Evolutionary conservation across 1,284 basidiomycete genomes (phyloP).

Genomic region (Microbotryum silenes-acaulis): DNA sequence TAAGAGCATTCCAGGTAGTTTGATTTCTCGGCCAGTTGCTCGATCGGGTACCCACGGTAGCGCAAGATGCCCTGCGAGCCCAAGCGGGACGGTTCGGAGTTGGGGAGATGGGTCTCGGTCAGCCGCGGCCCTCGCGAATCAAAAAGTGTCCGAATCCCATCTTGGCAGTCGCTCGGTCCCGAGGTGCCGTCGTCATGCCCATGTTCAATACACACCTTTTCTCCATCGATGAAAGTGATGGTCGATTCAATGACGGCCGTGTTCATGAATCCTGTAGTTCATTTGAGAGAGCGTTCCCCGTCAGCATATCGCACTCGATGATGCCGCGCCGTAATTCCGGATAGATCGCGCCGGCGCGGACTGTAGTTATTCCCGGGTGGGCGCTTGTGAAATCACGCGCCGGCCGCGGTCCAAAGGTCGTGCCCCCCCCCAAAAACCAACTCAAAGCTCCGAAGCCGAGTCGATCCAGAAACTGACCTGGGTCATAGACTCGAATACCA

Average conservation of each 20-base stretch:
- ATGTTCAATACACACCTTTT: slow-evolving; percentile 50
- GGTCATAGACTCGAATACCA: slow-evolving; percentile 64
- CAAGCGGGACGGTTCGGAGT: neutral
- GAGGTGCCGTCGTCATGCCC: neutral
- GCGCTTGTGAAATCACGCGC: neutral
- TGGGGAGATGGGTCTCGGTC: neutral
- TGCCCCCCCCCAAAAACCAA: neutral
- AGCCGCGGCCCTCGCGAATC: neutral
- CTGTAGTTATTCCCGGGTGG: neutral
- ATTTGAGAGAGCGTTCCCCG: neutral
- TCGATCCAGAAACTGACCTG: slow-evolving; percentile 21
- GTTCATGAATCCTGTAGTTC: slow-evolving; percentile 63
- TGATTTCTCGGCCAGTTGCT: slow-evolving; percentile 69
- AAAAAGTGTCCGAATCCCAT: too few relatives aligned
- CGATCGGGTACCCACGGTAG: slow-evolving; percentile 75
- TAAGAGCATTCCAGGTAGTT: slow-evolving; percentile 74
- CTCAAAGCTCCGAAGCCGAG: too few relatives aligned
- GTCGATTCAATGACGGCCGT: slow-evolving; percentile 71
- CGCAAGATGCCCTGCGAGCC: slow-evolving; percentile 20
- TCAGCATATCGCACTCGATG: neutral
- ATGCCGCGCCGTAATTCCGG: too few relatives aligned
- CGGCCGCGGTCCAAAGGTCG: neutral
- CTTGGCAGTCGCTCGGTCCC: neutral
- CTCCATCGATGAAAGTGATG: slow-evolving; percentile 83
- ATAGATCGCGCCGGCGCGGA: too few relatives aligned